Percentiles rank a stretch among this genome's conserved stretches.
phyloP scores from a whole-genome alignment of 169 alveolate genomes.

The Eimeria necatrix region DNA sequence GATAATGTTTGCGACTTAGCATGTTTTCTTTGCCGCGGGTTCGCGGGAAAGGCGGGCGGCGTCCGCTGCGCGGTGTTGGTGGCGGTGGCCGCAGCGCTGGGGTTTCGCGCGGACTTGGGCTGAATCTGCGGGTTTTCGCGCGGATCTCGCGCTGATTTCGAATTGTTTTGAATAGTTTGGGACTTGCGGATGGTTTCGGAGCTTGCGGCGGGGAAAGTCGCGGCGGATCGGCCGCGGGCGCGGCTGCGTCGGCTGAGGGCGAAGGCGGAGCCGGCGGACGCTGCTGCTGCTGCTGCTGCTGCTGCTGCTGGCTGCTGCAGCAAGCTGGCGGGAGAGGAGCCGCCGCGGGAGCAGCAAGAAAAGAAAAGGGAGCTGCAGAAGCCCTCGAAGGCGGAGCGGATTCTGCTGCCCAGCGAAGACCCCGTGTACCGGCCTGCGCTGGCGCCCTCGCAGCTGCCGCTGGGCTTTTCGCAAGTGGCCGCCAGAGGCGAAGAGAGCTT shows the following conservation, averaged over 20 bases:
- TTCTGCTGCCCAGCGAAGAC: not conserved
- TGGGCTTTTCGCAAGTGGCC: slow-evolving; percentile 15
- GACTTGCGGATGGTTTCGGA: not conserved
- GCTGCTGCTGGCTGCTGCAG: not conserved
- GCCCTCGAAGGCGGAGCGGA: slow-evolving; percentile 24
- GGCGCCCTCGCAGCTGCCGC: slow-evolving; percentile 7
- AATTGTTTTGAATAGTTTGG: not conserved
- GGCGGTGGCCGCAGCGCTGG: no score
- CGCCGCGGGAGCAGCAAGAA: not conserved
- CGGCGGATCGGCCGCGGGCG: not conserved
- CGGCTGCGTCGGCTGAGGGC: slow-evolving; percentile 26
- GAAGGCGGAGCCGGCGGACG: slow-evolving; percentile 16
- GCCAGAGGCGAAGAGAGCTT: not conserved
- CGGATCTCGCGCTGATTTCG: not conserved
- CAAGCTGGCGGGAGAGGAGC: not conserved
- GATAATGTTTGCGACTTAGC: no score
- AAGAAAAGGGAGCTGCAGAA: not conserved
- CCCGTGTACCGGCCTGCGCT: slow-evolving; percentile 39
- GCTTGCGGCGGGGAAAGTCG: not conserved
- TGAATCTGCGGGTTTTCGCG: not conserved
- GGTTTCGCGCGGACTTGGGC: no score
- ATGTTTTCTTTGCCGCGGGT: no score
- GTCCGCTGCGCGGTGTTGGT: no score
- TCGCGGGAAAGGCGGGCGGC: no score
- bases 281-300: not conserved